Base-by-base conservation (phyloP, 495 filamentous ascomycete species). In the Annulohypoxylon nitens region DNA sequence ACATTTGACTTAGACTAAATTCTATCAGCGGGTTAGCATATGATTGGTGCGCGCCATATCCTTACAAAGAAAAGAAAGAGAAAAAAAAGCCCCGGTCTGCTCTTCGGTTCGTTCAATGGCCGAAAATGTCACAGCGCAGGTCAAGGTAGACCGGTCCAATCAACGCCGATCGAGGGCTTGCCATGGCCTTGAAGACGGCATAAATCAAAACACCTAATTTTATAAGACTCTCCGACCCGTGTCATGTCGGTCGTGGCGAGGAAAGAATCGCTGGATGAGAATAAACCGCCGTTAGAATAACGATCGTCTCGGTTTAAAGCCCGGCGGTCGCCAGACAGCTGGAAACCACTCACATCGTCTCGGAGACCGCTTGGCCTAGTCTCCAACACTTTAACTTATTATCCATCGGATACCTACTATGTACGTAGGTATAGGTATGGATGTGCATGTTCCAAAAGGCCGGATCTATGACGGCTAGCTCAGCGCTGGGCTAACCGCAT, bases 31-130 rank as follows among this genome's bases (percentile, higher is more conserved):
- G 55, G 53, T 45, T 16, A 55, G 37, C 50, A 18, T 25, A 8
- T 75, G 58, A 71, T 75, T 75, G 72, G 67, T 50, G 58, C 57
- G 58, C 26, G 30, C 67, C 45, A 45, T 36, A 64, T 51, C 59
- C 62, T 41, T 67, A 64, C 66, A 53, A 66, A 63, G 30, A 54
- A 54, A 53, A 11, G 54, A 47, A 53, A 33, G 6, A 57, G 18
- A 37, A 39, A 57, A 57, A 57, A 57, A 66, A 61, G 39, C 67
- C 66, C 58, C 62, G 48, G 50, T 30, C 60, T 41, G 47, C 25
- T 30, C 63, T 68, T 71, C 72, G 72, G 72, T 58, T 71, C 47
- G 72, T 71, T 71, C 72, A 66, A 71, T 75, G 48, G 67, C 72
- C 72, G 72, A 70, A 41, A 68, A 71, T 67, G 63, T 54, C 33